Evolutionary conservation across 1,139 yeast genomes (phyloP), one percentile per base, ranked within the genome.

Genomic region (Saccharomycopsis hybrid): DNA sequence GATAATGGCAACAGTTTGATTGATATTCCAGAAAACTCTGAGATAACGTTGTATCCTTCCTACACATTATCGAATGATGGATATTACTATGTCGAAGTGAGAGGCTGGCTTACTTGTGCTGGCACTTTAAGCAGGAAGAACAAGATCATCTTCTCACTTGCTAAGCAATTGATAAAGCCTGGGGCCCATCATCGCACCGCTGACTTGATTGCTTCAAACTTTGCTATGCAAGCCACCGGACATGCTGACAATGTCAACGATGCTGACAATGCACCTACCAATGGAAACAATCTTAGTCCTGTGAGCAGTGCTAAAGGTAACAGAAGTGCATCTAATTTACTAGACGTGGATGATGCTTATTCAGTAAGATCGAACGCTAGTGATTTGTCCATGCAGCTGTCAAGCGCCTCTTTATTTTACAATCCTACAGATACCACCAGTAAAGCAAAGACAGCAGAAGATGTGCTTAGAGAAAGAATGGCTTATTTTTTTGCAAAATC

Each of bases 51-150:
- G 5, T 85, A 81, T 58, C 90, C 90, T 1, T 76, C 87, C 4
- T 86, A 83, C 62, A 74, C 88, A 0, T 67, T 83, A 25, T 58
- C 56, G 4, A 58, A 58, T 18, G 66, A 65, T 7, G 64, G 62
- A 4, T 60, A 59, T 27, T 80, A 68, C 60, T 71, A 74, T 46
- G 81, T 89, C 1, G 80, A 81, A 48, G 78, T 88, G 2, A 75
- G 85, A 45, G 96, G 96, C 2, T 78, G 85, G 76, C 72, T 87
- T 7, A 78, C 74, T 52, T 72, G 86, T 43, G 89, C 89, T 0
- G 94, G 92, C 1, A 71, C 74, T 7, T 75, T 81, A 72, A 76
- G 79, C 32, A 70, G 95, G 46, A 85, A 85, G 60, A 85, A 88
- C 62, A 69, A 82, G 56, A 65, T 89, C 49, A 70, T 88, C 35